Percentiles rank a stretch among this genome's conserved stretches.
phyloP scores from a whole-genome alignment of 441 rosid species.

The Mallotus japonicus region DNA sequence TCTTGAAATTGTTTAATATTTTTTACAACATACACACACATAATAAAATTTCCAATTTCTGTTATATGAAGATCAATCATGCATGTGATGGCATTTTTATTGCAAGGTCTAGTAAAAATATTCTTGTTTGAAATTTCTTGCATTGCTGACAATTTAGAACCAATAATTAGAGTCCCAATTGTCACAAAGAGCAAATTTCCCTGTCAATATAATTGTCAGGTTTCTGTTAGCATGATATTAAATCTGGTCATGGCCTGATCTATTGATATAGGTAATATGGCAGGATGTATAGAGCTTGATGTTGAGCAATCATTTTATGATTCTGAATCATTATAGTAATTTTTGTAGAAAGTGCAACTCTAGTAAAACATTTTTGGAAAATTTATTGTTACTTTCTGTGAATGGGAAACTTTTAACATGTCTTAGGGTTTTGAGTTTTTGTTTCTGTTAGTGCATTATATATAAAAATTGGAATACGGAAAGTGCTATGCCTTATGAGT shows the following conservation, averaged over 20 bases:
- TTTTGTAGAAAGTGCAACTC: not conserved
- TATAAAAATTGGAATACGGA: too few species aligned
- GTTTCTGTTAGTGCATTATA: too few species aligned
- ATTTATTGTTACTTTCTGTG: not conserved
- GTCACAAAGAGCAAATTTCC: not conserved
- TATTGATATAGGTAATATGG: not conserved
- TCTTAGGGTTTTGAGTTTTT: not conserved
- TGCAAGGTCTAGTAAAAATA: not conserved
- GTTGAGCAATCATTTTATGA: too few species aligned
- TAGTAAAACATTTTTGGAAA: not conserved
- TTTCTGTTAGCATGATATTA: not conserved
- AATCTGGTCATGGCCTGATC: too few species aligned
- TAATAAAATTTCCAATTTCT: not conserved
- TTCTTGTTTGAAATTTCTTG: not conserved
- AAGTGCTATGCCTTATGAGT: too few species aligned
- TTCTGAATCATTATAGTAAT: too few species aligned
- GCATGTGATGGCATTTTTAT: not conserved
- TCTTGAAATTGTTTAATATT: too few species aligned
- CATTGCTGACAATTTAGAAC: too few species aligned
- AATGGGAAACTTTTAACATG: not conserved
- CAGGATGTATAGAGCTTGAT: not conserved
- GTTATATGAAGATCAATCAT: not conserved
- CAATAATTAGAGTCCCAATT: too few species aligned
- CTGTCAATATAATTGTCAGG: not conserved
- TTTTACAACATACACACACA: too few species aligned